Evolutionary conservation across 2,329 filamentous ascomycete species (phyloP).

Genomic region (Lanzia echinophila): DNA sequence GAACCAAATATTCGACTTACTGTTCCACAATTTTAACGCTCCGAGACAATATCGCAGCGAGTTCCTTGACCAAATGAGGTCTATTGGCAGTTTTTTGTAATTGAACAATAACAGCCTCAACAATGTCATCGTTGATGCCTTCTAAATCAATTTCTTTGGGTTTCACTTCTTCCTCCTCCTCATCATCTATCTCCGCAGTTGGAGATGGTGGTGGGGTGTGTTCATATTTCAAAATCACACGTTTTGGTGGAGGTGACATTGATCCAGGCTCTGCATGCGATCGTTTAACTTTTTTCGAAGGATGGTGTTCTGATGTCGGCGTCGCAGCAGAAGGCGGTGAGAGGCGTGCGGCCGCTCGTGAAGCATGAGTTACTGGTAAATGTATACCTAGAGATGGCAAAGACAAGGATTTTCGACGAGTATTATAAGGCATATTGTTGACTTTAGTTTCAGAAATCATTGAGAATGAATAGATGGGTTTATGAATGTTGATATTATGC

Average conservation of each 20-base stretch:
- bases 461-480: conserved; percentile 1
- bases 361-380: conserved; percentile 61
- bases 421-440: conserved; percentile 82
- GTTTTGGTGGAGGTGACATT: conserved; percentile 38
- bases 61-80: conserved; percentile 90
- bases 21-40: conserved; percentile 81
- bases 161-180: conserved; percentile 40
- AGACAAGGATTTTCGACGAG: conserved; percentile 90
- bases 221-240: conserved; percentile 44
- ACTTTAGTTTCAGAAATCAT: conserved; percentile 15
- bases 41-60: conserved; percentile 71
- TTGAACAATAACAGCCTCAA: conserved; percentile 82
- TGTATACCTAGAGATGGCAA: conserved; percentile 90
- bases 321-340: conserved; percentile 29
- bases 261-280: conserved; percentile 54
- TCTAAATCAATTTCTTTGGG: conserved; percentile 64
- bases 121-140: conserved; percentile 89
- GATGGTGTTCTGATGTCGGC: conserved; percentile 32
- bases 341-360: conserved; percentile 42
- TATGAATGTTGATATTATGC: conserved; percentile 2
- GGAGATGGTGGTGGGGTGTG: conserved; percentile 79
- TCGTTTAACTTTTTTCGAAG: conserved; percentile 69
- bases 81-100: conserved; percentile 85
- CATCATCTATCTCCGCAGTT: conserved; percentile 36
- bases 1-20: conserved; percentile 49